Conservation (phyloP, 768 basidiomycete genomes). For the Boletus bicolor region DNA sequence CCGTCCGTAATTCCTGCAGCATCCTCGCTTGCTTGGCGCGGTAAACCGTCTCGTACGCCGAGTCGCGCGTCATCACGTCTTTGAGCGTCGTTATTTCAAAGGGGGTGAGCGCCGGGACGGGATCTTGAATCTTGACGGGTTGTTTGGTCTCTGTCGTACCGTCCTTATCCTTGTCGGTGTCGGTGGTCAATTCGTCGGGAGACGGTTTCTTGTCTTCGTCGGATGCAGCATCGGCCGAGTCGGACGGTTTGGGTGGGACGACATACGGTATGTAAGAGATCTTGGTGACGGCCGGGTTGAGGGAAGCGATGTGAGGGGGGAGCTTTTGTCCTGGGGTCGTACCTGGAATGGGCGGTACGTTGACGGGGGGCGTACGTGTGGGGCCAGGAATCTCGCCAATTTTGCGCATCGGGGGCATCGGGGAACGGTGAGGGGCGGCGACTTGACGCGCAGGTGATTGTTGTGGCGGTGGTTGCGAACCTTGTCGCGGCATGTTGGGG, state of each 20-base stretch:
- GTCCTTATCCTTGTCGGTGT: conserved; percentile 25
- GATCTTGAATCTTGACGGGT: conserved; percentile 22
- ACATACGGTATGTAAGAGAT: conserved; percentile 28
- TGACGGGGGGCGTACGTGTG: conserved; percentile 11
- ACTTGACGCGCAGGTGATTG: conserved; percentile 26
- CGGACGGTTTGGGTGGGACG: conserved; percentile 18
- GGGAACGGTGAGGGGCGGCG: conserved; percentile 20
- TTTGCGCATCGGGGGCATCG: conserved; percentile 22
- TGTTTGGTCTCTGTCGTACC: conserved; percentile 12
- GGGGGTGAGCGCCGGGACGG: conserved; percentile 27
- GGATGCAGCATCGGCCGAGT: conserved; percentile 13
- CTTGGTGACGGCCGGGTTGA: conserved; percentile 32
- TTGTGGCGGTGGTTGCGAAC: conserved; percentile 27
- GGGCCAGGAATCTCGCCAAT: conserved; percentile 16
- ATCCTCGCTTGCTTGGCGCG: conserved; percentile 51
- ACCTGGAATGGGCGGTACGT: conserved; percentile 25
- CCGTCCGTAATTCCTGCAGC: conserved; percentile 45
- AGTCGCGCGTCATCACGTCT: conserved; percentile 37
- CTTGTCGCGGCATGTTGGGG: conserved; percentile 16
- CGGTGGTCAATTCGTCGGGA: conserved; percentile 2
- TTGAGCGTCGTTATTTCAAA: conserved; percentile 34
- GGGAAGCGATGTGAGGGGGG: conserved; percentile 31
- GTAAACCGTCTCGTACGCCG: conserved; percentile 45
- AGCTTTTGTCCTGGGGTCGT: conserved; percentile 30
- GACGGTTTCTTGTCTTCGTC: conserved; percentile 27